Evolutionary conservation across 106 monocot genomes (phyloP), one percentile per base, ranked within the genome.

Genomic region (Narthecium ossifragum): DNA sequence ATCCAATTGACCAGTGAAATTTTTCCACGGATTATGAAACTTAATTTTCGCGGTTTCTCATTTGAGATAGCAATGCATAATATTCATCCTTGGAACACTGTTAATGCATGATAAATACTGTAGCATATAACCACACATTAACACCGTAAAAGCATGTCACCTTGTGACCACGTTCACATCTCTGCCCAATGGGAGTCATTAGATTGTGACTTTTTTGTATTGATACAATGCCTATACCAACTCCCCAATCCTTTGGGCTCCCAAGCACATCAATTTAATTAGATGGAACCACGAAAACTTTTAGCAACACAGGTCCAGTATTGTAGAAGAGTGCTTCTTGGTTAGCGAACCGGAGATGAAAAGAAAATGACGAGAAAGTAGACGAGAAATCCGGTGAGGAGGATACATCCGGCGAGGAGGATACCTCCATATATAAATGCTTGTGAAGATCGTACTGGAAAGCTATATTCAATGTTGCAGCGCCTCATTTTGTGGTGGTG

Each of bases 401-500:
- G n/a, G n/a, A n/a, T n/a, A n/a, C n/a, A n/a, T n/a, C n/a, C n/a
- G n/a, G n/a, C n/a, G n/a, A n/a, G 72, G 38, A 94, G 75, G 27
- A 94, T 94, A 3, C 94, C 94, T 31, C 94, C 94, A 57, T 94
- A 94, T 0, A 94, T 75, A 53, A 90, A 83, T 26, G 85, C 75
- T 59, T 94, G 94, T 11, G 90, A 86, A 33, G 82, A 68, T 31
- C 70, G 80, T 2, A 25, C 47, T n/a, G 94, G 94, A 12, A 68
- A 73, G 55, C 46, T 86, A 65, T 94, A 94, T 45, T 94, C 78
- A 20, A 94, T 80, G 26, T 31, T 70, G 59, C 94, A 94, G 53
- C 94, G 90, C 55, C 75, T 80, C 94, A 94, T 86, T 64, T 83
- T 90, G n/a, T n/a, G n/a, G n/a, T n/a, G n/a, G n/a, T n/a, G n/a